Base-by-base conservation (phyloP, 495 filamentous ascomycete genomes). In the Penicillium malachiteum region DNA sequence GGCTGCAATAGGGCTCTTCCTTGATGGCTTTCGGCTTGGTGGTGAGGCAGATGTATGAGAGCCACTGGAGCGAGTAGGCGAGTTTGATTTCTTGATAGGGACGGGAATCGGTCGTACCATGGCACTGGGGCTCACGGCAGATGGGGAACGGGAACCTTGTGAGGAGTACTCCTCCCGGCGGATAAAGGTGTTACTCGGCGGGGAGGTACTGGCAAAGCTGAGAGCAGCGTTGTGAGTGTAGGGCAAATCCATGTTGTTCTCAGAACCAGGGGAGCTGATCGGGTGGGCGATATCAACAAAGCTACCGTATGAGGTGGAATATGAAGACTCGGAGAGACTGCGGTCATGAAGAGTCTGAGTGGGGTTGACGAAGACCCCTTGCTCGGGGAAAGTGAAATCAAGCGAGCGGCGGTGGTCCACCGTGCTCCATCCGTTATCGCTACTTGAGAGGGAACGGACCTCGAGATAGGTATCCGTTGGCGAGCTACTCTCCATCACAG, bases 401-500 rank as follows among this genome's bases (percentile, higher is more conserved):
- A 83, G 58, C 66, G 85, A 66, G 69, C 79, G 66, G 63, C 77
- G 77, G 53, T 81, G 77, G 56, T 93, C 88, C 14, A 94, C 83
- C 18, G 82, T 79, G 43, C 79, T 82, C 92, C 91, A 96, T 38
- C 89, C 90, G 66, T 90, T 88, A 58, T 95, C 91, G 68, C 89
- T 92, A 57, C 84, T 82, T 10, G 89, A 90, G 57, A 94, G 74
- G 12, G 92, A 96, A 26, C 90, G 75, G 38, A 93, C 88, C 71
- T 96, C 91, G 7, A 95, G 71, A 68, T 87, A 90, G 37, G 87
- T 91, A 55, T 89, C 87, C 0, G 87, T 90, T 7, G 92, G 91
- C 46, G 91, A 95, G 66, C 86, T 85, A 70, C 87, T 88, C 44
- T 85, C 85, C n/a, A 88, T 54, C 26, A 76, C 53, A 13, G 66